phyloP scores from a whole-genome alignment of 2,329 filamentous ascomycete species.

The Cercospora janseana region DNA sequence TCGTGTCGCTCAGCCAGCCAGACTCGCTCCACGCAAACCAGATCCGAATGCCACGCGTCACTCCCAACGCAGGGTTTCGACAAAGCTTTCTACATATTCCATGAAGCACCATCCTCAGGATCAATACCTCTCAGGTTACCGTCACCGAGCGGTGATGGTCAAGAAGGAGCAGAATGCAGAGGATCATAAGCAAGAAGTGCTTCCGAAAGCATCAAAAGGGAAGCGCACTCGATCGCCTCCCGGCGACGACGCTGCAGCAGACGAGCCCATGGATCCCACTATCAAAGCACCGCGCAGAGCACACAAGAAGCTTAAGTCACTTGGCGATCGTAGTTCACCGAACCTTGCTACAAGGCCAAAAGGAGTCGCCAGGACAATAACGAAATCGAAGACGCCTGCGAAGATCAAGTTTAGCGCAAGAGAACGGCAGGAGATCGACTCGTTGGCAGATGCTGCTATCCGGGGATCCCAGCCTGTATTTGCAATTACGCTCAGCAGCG shows the following conservation, averaged over 20 bases:
- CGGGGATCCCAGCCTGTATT: background rate
- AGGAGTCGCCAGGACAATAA: background rate
- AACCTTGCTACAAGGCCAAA: conserved; percentile 1
- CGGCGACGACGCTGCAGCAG: background rate
- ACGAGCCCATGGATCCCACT: background rate
- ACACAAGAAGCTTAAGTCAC: conserved; percentile 20
- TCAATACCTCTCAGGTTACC: conserved; percentile 24
- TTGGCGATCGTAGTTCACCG: background rate
- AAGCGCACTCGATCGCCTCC: conserved; percentile 12
- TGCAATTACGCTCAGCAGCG: background rate
- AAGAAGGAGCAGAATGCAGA: background rate
- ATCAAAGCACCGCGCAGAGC: background rate
- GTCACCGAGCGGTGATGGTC: conserved; percentile 14
- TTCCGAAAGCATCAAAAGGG: background rate
- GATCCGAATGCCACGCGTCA: conserved; percentile 29
- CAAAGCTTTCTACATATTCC: conserved; percentile 29
- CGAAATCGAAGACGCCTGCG: background rate
- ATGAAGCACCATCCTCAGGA: conserved; percentile 32
- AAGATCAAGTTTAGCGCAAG: background rate
- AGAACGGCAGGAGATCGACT: conserved; percentile 1
- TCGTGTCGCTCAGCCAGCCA: background rate
- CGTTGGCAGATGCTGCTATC: conserved; percentile 10
- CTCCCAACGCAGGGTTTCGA: conserved; percentile 25
- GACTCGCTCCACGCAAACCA: conserved; percentile 15
- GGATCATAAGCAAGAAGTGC: background rate